These are phyloP conservation scores for Aphanomyces euteiches DNA, from an alignment of 352 stramenopile genomes.

Conservation along the genomic window DNA sequence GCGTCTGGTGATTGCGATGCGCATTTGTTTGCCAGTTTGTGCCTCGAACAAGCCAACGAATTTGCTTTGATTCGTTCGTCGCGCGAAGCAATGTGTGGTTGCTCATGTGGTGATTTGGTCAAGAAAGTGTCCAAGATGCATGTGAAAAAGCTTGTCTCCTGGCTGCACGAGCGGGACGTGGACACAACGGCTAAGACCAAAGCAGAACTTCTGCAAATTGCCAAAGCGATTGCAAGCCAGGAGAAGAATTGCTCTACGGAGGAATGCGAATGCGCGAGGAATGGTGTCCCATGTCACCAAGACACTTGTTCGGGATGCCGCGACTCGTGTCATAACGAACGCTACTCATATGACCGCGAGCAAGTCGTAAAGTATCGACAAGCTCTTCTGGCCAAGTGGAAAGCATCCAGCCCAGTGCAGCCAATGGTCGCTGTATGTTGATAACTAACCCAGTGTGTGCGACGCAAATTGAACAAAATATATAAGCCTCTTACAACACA, in stretches of 20 bases:
- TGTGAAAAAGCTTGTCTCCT: slow-evolving; percentile 68
- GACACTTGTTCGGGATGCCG: slow-evolving; percentile 56
- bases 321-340: slow-evolving; percentile 66
- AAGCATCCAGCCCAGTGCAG: not conserved
- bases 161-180: slow-evolving; percentile 57
- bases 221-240: slow-evolving; percentile 54
- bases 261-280: slow-evolving; percentile 64
- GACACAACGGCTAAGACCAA: slow-evolving; percentile 45
- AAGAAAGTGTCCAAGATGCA: slow-evolving; percentile 85
- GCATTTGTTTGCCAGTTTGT: slow-evolving; percentile 72
- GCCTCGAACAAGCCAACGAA: slow-evolving; percentile 77
- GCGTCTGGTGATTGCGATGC: slow-evolving; percentile 22
- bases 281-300: slow-evolving; percentile 25
- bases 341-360: slow-evolving; percentile 72
- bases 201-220: slow-evolving; percentile 57
- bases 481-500: slow-evolving; percentile 3
- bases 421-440: not conserved
- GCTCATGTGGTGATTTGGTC: slow-evolving; percentile 74
- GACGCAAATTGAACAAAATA: not conserved
- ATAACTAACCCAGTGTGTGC: not conserved
- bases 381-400: slow-evolving; percentile 61
- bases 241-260: slow-evolving; percentile 73
- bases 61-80: slow-evolving; percentile 80
- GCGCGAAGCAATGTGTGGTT: slow-evolving; percentile 65
- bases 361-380: slow-evolving; percentile 70